Evolutionary conservation across 2,329 filamentous ascomycete species (phyloP).

Genomic region (Epichloe elymi): DNA sequence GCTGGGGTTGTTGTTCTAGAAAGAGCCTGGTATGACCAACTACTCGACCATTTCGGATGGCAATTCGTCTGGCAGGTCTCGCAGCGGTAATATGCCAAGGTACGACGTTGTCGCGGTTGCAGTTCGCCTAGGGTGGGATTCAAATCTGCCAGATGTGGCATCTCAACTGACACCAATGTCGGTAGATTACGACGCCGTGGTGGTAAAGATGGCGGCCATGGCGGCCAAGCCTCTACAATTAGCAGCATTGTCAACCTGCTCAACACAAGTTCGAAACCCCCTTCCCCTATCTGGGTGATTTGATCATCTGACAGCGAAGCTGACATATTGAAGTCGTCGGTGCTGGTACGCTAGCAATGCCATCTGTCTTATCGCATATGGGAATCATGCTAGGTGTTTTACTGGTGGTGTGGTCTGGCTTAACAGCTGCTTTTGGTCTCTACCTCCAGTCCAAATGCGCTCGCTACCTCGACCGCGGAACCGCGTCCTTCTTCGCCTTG

Average conservation of each 20-base stretch:
- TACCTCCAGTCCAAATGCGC: constrained; percentile 92
- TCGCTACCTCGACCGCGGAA: constrained; percentile 79
- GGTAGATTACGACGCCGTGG: constrained; percentile 44
- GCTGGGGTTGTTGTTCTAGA: constrained; percentile 1
- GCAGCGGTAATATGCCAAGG: constrained; percentile 35
- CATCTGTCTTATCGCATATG: constrained; percentile 90
- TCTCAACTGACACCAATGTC: constrained; percentile 2
- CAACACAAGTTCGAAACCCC: constrained; percentile 64
- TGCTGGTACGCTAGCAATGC: constrained; percentile 87
- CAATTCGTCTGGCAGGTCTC: constrained; percentile 23
- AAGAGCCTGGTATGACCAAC: constrained; percentile 34
- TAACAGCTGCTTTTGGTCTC: constrained; percentile 81
- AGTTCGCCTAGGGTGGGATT: not conserved
- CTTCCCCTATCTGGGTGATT: constrained; percentile 2
- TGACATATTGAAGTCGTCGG: constrained; percentile 57
- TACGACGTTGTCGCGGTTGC: constrained; percentile 13
- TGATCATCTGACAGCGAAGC: not conserved
- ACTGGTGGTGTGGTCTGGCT: constrained; percentile 81
- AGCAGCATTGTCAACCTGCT: constrained; percentile 92
- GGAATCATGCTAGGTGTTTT: constrained; percentile 74
- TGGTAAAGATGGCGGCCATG: constrained; percentile 54
- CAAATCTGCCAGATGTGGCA: not conserved
- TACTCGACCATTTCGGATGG: constrained; percentile 41
- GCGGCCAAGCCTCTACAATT: constrained; percentile 70
- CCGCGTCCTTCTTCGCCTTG: constrained; percentile 87